Base-by-base conservation (phyloP, 1,284 basidiomycete genomes). In the Ustilago crameri region DNA sequence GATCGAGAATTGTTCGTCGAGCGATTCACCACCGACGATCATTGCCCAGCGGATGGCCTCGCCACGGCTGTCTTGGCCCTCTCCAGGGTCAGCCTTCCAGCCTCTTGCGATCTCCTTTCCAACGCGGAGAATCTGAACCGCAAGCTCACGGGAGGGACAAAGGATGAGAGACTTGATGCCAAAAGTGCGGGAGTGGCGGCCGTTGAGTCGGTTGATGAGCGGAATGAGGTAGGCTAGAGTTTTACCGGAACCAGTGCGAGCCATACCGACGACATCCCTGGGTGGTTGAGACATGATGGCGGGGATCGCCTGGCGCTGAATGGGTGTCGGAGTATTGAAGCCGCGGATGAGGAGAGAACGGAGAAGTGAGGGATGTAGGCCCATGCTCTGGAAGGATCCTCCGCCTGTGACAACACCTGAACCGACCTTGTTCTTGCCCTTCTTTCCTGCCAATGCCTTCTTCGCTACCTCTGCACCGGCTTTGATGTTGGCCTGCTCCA, bases 1-100 rank as follows among this genome's bases (percentile, higher is more conserved):
- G 88, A 93, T 91, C 81, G 94, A 91, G 74, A 98, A 99, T 81
- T 99, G 96, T 78, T 95, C 93, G 74, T 98, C 95, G 84, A 99
- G 80, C 35, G 91, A 90, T 83, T 98, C 96, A 58, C 96, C 96
- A 76, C 96, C 96, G 45, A 98, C 95, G 50, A 98, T 88, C 44
- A 98, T 86, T 55, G 93, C 91, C 96, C 96, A 99, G 47, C 93
- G 87, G 57, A 98, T 85, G 37, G 85, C 87, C 78, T 93, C 87
- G 15, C 75, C 71, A 41, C 74, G 58, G 47, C 86, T 87, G 5
- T 88, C 87, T 22, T 85, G 89, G 22, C 79, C 78, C 34, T 81
- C 78, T 9, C 67, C 61, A 0, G 70, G 43, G n/a, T 89, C 88
- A 5, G 66, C 51, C 55, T 80, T 82, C 77, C 80, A 81, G 30